Conservation (phyloP, 495 filamentous ascomycete genomes). For the Hypomontagnella monticulosa region DNA sequence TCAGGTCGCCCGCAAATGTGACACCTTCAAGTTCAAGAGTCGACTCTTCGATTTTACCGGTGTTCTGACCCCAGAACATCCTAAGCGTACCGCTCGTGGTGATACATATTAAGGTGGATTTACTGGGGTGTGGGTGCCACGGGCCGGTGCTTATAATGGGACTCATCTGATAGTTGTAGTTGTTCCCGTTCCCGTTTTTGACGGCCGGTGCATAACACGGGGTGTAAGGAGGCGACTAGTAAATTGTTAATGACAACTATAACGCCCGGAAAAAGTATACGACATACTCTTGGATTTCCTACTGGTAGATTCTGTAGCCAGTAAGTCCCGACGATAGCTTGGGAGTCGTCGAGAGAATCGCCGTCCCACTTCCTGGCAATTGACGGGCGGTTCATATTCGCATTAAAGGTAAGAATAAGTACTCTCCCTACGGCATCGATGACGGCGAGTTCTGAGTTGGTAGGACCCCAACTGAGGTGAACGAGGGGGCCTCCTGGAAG, state of each 20-base stretch:
- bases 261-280: conserved; percentile 10
- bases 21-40: conserved; percentile 75
- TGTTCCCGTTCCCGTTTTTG: conserved; percentile 48
- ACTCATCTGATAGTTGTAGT: conserved; percentile 56
- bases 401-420: conserved; percentile 68
- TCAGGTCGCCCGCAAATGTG: conserved; percentile 70
- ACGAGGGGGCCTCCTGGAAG: conserved; percentile 65
- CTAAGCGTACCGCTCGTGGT: conserved; percentile 75
- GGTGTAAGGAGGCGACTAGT: conserved; percentile 34
- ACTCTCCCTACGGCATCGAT: conserved; percentile 79
- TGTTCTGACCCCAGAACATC: conserved; percentile 73
- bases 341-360: conserved; percentile 75
- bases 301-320: conserved; percentile 65
- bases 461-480: conserved; percentile 83
- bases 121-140: conserved; percentile 69
- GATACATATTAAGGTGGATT: conserved; percentile 74
- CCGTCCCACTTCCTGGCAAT: conserved; percentile 61
- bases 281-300: conserved; percentile 33
- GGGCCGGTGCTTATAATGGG: conserved; percentile 69
- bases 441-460: conserved; percentile 75
- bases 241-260: conserved; percentile 14
- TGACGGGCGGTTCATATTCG: conserved; percentile 73
- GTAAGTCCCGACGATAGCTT: conserved; percentile 81
- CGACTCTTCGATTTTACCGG: conserved; percentile 72
- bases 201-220: conserved; percentile 57